A percentile compares a stretch with the other conserved stretches of the same genome.
Evolutionary conservation across 805 yeast genomes (phyloP).

Genomic region (Yamadazyma takamatsuzukensis): DNA sequence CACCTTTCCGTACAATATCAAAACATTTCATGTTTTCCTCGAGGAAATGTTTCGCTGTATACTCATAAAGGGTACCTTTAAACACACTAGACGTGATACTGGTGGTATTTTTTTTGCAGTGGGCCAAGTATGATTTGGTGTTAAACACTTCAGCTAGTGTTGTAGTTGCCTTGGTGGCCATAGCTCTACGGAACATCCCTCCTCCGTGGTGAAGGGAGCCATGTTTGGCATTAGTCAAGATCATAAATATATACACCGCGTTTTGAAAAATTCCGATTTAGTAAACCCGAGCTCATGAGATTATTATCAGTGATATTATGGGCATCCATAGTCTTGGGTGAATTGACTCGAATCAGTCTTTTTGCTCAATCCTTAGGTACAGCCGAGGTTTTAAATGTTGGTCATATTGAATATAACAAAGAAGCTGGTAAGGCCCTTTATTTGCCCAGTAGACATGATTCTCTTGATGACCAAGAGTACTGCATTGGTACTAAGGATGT

Average conservation of each 20-base stretch:
- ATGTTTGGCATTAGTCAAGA: too few species aligned
- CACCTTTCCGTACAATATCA: slow-evolving; percentile 46
- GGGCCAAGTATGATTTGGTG: slow-evolving; percentile 19
- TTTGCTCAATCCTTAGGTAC: too few species aligned
- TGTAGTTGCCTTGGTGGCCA: background rate
- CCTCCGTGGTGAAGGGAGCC: too few species aligned
- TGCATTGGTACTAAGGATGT: slow-evolving; percentile 30
- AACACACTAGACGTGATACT: slow-evolving; percentile 40
- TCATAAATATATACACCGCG: too few species aligned
- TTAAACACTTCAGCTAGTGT: slow-evolving; percentile 4
- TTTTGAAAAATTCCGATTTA: too few species aligned
- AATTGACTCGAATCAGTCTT: too few species aligned
- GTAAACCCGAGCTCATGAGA: too few species aligned
- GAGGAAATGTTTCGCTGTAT: slow-evolving; percentile 38
- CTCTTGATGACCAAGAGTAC: slow-evolving; percentile 1
- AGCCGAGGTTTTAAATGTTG: too few species aligned
- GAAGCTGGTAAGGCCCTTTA: slow-evolving; percentile 7
- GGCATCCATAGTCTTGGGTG: too few species aligned
- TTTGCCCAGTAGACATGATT: slow-evolving; percentile 5
- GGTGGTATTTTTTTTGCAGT: slow-evolving; percentile 21
- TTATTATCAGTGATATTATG: too few species aligned
- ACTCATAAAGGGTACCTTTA: slow-evolving; percentile 55
- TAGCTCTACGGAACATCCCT: background rate
- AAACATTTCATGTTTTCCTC: slow-evolving; percentile 33
- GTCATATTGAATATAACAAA: slow-evolving; percentile 13